Percentiles rank a stretch among this genome's conserved stretches.
Conservation (phyloP, 2,329 filamentous ascomycete genomes). For the Aspergillus hiratsukae region DNA sequence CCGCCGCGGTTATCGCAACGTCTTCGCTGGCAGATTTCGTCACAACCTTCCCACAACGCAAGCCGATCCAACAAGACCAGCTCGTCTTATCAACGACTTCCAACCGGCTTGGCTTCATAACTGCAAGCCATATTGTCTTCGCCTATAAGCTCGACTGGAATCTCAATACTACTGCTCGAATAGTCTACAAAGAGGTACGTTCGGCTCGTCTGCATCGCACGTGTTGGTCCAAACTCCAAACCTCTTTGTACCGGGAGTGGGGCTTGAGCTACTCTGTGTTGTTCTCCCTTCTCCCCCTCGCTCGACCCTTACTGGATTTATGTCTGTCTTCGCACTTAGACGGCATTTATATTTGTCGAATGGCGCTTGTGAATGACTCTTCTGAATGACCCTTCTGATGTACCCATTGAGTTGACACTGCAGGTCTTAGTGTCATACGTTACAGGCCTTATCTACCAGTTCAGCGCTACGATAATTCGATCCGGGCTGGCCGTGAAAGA, state of each 20-base stretch:
- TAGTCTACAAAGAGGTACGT: not conserved
- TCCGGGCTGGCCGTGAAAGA: not conserved
- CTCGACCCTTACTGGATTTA: not conserved
- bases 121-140: not conserved
- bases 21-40: not conserved
- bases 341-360: not conserved
- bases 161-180: not conserved
- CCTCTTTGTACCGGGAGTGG: not conserved
- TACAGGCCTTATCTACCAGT: not conserved
- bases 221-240: not conserved
- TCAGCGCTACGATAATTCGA: no score
- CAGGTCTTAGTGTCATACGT: not conserved
- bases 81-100: not conserved
- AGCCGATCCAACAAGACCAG: not conserved
- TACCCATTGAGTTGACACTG: not conserved
- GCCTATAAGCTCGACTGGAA: not conserved
- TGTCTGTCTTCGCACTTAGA: not conserved
- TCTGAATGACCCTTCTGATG: not conserved
- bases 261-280: not conserved
- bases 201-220: not conserved
- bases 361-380: not conserved
- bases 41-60: not conserved
- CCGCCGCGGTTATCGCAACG: not conserved
- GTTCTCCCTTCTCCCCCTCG: not conserved
- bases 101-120: not conserved